A percentile compares a stretch with the other conserved stretches of the same genome.
phyloP scores from a whole-genome alignment of 495 filamentous ascomycete genomes.

The Melanomma pulvis-pyrius region DNA sequence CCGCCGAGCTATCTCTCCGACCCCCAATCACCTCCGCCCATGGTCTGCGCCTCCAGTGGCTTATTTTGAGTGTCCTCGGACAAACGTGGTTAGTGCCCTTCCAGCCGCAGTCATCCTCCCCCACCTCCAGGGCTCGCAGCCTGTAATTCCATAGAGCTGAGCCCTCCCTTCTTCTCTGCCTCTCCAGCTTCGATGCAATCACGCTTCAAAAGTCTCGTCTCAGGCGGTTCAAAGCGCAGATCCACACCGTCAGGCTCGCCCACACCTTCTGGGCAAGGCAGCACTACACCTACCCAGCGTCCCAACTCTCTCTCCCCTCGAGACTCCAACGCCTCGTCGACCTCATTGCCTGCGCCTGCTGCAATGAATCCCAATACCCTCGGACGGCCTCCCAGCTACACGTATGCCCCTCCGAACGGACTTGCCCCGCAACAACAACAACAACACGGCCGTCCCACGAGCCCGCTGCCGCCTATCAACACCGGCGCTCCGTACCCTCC shows the following conservation, averaged over 20 bases:
- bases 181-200: conserved; percentile 46
- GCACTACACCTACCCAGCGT: conserved; percentile 30
- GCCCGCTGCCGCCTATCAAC: conserved; percentile 42
- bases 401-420: conserved; percentile 44
- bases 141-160: not conserved
- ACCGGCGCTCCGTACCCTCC: conserved; percentile 42
- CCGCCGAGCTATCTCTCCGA: too few species aligned
- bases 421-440: conserved; percentile 35
- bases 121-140: not conserved
- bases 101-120: not conserved
- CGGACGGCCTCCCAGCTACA: conserved; percentile 49
- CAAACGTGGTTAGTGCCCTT: not conserved
- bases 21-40: not conserved
- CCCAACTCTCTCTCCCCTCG: conserved; percentile 39
- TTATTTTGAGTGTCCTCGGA: not conserved
- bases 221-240: conserved; percentile 45
- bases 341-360: conserved; percentile 30
- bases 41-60: not conserved
- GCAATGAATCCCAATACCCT: conserved; percentile 47
- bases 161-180: conserved; percentile 19
- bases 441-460: conserved; percentile 42
- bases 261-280: conserved; percentile 19
- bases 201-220: conserved; percentile 43
- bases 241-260: conserved; percentile 43
- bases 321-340: conserved; percentile 34